Percentiles rank a stretch among this genome's conserved stretches.
Conservation (phyloP, 176 grass and related monocot species). For the Triticum aestivum region IWGSC_CS_RefSeq_v2.1 NC_057800.1:16065309-16065808, state of each 20-base stretch:
- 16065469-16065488: no score
- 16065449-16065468: no score
- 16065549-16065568: no score
- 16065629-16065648: background rate
- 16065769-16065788: background rate
- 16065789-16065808: background rate
- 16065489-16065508: no score
- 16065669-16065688: background rate
- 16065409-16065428: no score
- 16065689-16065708: constrained; percentile 23
- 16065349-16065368: background rate
- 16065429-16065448: no score
- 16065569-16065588: background rate
- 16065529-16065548: no score
- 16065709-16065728: constrained; percentile 6
- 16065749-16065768: background rate
- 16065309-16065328: no score
- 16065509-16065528: no score
- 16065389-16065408: no score
- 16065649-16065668: no score
- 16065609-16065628: background rate
- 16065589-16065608: background rate
- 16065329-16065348: background rate
- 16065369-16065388: no score
- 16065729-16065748: background rate